Base-by-base conservation (phyloP, 2,329 filamentous ascomycete genomes). In the Fusarium nelsonii region DNA sequence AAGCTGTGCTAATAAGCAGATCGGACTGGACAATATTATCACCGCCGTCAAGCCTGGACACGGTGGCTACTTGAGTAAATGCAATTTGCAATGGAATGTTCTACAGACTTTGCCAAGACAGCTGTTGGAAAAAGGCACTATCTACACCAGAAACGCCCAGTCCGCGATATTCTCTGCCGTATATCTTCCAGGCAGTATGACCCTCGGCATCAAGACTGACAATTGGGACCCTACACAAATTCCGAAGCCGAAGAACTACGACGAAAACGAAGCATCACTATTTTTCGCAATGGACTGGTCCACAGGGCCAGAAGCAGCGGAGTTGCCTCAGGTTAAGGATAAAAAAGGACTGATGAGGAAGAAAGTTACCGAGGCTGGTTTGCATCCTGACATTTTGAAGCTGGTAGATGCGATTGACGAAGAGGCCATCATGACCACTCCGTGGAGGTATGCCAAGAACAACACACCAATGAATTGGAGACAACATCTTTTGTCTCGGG, bases 201-300 rank as follows among this genome's bases (percentile, higher is more conserved):
- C 23, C 4, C 11, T 33, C 3, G 2, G 6, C 16, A 44, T 10
- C 1, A 3, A 23, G 8, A 8, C 15, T 5, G 4, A 16, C 0
- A 2, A 10, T 2, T 4, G 1, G 1, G 8, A 39, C 2, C 3
- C 7, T 8, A 6, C 26, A 1, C 18, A 18, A 4, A 11, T 1
- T 7, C 12, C 16, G 2, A 56, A 39, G 3, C 49, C 49, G 0
- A 30, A 16, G 11, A 32, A 37, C 0, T 32, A 55, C 0, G 37
- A 43, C 12, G 48, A 58, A 7, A 23, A 44, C 4, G 37, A 58
- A 18, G 55, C 37, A 1, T 58, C 55, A 1, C 23, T 58, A 0
- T 58, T 58, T 4, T 1, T 55, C 0, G 49, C 49, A 0, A 14
- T 58, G 6, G 3, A 4, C 6, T 58, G 55, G 55, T 32, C n/a